Percentiles rank a stretch among this genome's conserved stretches.
Conservation (phyloP, 2,329 filamentous ascomycete genomes). For the Trichoderma guizhouense region DNA sequence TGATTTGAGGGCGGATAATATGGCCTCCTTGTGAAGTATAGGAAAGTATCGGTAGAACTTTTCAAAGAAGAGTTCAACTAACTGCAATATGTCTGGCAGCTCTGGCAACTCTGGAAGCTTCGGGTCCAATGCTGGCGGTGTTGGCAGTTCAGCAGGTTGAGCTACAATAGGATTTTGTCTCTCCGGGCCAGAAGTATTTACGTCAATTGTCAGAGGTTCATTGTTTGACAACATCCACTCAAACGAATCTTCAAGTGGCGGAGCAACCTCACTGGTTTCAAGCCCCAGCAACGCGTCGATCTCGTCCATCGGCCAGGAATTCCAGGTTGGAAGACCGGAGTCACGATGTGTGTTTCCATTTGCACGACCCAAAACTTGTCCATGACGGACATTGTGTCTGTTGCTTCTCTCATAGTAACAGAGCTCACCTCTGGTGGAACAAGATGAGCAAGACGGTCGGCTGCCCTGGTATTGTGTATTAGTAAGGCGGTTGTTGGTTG, state of each 20-base stretch:
- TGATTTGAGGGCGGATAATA: slow-evolving; percentile 2
- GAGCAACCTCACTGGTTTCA: background rate
- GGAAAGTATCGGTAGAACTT: slow-evolving; percentile 24
- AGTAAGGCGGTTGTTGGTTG: background rate
- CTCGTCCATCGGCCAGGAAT: slow-evolving; percentile 5
- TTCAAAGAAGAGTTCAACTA: slow-evolving; percentile 26
- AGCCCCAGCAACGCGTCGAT: background rate
- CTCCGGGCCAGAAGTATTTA: background rate
- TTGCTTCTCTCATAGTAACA: slow-evolving; percentile 22
- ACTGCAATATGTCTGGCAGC: slow-evolving; percentile 17
- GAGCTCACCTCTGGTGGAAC: slow-evolving; percentile 23
- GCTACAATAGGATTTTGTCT: background rate
- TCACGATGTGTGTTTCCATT: background rate
- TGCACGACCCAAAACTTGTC: background rate
- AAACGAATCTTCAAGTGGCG: background rate
- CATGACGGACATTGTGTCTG: background rate
- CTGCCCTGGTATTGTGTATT: slow-evolving; percentile 15
- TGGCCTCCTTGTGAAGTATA: slow-evolving; percentile 21
- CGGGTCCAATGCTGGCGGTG: slow-evolving; percentile 10
- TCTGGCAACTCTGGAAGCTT: slow-evolving; percentile 19
- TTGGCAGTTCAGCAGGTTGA: background rate
- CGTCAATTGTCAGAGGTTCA: background rate
- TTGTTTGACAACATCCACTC: background rate
- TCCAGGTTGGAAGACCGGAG: background rate
- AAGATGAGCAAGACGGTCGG: slow-evolving; percentile 22